phyloP scores from a whole-genome alignment of 2,329 filamentous ascomycete genomes.

The Fusarium sulawesiense region DNA sequence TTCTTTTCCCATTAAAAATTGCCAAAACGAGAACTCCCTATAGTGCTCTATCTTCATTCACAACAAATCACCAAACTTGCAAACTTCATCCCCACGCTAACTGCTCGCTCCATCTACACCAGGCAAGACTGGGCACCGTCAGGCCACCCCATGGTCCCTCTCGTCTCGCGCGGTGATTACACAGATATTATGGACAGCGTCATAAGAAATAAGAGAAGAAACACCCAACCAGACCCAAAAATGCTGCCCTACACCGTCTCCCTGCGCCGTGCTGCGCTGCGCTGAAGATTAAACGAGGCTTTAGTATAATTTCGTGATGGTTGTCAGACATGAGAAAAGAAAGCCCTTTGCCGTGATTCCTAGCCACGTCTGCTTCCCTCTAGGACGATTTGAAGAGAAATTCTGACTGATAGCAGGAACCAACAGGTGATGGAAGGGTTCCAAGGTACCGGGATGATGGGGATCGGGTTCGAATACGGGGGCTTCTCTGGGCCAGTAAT shows the following conservation, averaged over 20 bases:
- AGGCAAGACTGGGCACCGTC: conserved; percentile 30
- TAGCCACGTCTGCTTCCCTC: conserved; percentile 38
- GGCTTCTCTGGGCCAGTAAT: conserved; percentile 1
- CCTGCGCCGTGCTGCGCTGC: conserved; percentile 55
- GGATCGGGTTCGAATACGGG: conserved; percentile 30
- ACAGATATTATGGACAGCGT: conserved; percentile 48
- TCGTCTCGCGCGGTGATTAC: conserved; percentile 40
- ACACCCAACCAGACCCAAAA: conserved; percentile 51
- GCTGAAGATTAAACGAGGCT: conserved; percentile 51
- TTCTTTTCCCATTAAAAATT: conserved; percentile 52
- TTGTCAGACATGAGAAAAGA: conserved; percentile 50
- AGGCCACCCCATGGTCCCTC: conserved; percentile 19
- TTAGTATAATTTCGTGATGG: conserved; percentile 52
- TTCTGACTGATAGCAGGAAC: conserved; percentile 32
- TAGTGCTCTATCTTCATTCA: conserved; percentile 48
- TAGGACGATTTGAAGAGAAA: conserved; percentile 37
- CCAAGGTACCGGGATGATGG: conserved; percentile 41
- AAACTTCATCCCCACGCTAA: conserved; percentile 44
- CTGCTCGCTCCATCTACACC: conserved; percentile 32
- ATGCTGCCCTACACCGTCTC: conserved; percentile 54
- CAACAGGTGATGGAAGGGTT: conserved; percentile 29
- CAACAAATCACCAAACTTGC: conserved; percentile 45
- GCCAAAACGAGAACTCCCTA: conserved; percentile 50
- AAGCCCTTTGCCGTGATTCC: conserved; percentile 38
- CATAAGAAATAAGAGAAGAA: conserved; percentile 48